Evolutionary conservation across 306 rosid genomes (phyloP).

Genomic region (Astragalus membranaceus): DNA sequence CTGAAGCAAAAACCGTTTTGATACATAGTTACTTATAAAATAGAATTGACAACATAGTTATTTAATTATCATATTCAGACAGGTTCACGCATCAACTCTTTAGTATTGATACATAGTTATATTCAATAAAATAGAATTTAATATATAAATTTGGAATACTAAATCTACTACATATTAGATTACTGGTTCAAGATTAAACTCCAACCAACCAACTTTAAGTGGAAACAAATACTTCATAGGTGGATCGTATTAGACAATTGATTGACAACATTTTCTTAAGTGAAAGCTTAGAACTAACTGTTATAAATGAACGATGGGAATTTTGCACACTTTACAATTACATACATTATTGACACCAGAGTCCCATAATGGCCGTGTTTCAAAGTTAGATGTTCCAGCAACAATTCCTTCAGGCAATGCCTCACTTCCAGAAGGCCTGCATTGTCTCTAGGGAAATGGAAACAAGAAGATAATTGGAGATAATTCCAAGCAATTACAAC

Average conservation of each 20-base stretch:
- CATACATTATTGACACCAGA: conserved; percentile 20
- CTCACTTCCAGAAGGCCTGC: conserved; percentile 56
- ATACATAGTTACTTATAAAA: too few species aligned
- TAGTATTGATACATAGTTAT: too few species aligned
- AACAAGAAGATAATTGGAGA: not conserved
- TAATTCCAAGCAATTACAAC: not conserved
- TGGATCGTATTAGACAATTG: not conserved
- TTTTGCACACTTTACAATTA: not conserved
- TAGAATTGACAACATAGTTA: too few species aligned
- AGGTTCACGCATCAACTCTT: too few species aligned
- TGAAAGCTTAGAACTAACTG: not conserved
- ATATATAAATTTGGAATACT: not conserved
- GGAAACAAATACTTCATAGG: not conserved
- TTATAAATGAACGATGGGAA: not conserved
- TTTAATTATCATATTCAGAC: too few species aligned
- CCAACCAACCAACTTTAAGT: not conserved
- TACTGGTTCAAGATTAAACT: not conserved
- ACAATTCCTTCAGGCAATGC: conserved; percentile 71
- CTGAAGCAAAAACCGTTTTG: conserved; percentile 28
- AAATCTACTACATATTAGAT: not conserved
- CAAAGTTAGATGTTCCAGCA: conserved; percentile 59
- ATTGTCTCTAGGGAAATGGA: conserved; percentile 36
- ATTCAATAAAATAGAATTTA: not conserved
- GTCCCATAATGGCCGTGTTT: conserved; percentile 75
- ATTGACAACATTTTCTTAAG: not conserved